Conservation (phyloP, 495 filamentous ascomycete species). For the Hypoxylon trugodes region DNA sequence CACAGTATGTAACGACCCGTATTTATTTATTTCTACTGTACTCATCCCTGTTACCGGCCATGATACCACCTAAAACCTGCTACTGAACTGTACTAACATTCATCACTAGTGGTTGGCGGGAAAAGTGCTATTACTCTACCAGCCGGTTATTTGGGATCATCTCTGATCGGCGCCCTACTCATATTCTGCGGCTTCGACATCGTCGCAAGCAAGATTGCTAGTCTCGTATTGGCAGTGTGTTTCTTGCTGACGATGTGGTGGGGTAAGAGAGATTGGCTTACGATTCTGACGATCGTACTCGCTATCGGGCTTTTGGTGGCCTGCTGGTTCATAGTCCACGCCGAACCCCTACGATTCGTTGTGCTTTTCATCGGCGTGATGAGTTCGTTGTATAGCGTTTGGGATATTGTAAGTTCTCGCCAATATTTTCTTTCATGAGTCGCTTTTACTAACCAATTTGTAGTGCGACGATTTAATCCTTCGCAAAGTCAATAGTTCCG, state of each 20-base stretch:
- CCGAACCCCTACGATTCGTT: constrained; percentile 74
- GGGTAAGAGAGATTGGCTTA: constrained; percentile 80
- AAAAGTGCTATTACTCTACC: constrained; percentile 75
- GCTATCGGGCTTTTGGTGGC: constrained; percentile 76
- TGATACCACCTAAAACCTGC: constrained; percentile 20
- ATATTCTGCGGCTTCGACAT: constrained; percentile 85
- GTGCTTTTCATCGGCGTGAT: constrained; percentile 86
- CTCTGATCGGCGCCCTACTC: constrained; percentile 76
- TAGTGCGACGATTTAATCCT: constrained; percentile 83
- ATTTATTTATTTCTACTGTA: background rate
- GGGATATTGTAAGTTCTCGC: constrained; percentile 74
- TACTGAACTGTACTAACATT: constrained; percentile 74
- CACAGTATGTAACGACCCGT: constrained; percentile 49
- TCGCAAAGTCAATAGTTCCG: constrained; percentile 80
- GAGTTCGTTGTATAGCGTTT: constrained; percentile 78
- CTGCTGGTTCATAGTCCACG: constrained; percentile 83
- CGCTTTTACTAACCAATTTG: constrained; percentile 15
- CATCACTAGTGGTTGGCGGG: constrained; percentile 71
- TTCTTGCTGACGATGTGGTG: constrained; percentile 83
- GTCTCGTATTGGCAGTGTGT: constrained; percentile 73
- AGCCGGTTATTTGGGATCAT: constrained; percentile 79
- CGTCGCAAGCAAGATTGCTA: constrained; percentile 79
- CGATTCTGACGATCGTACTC: constrained; percentile 70
- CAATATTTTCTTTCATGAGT: background rate
- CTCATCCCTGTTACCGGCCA: too few species aligned